Evolutionary conservation across 2,329 filamentous ascomycete genomes (phyloP), one percentile per base, ranked within the genome.

Genomic region (Raffaelea deltoideospora): DNA sequence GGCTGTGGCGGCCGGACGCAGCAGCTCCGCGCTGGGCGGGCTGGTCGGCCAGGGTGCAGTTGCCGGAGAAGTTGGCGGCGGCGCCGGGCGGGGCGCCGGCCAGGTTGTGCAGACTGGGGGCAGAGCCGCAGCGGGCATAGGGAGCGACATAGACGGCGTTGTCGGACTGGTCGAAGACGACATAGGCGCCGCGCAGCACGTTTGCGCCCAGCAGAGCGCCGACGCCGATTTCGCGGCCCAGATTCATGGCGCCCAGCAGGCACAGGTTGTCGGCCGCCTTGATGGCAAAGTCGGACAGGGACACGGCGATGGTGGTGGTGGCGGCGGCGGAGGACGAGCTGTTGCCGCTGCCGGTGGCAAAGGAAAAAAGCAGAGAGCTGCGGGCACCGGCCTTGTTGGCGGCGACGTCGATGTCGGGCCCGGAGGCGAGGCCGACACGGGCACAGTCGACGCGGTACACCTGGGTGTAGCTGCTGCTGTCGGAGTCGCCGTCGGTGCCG

Each of bases 271-370:
- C 47, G 33, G 53, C 45, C 11, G 56, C 47, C 20, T 66, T 53
- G 37, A 70, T 56, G 45, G 72, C 61, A 34, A 72, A 66, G 44
- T 73, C 66, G 40, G 50, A 53, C 14, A 64, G 53, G 4, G 61
- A 51, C 13, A 68, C 63, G 26, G 29, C 26, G 32, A 43, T 35
- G 5, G 49, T 50, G 42, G 19, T 34, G 22, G 37, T 26, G 23
- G 23, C 23, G 23, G 8, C 23, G 8, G 23, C 13, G 23, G 8
- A 8, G 8, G 23, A 26, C 8, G 8, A 8, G 23, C 23, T 26
- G 23, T 8, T 13, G 23, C 23, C 29, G 23, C 56, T 60, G 36
- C 45, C 38, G n/a, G n/a, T n/a, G 18, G 54, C 55, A 28, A 72
- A 69, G 27, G 53, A 56, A 40, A 73, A 72, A 45, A 66, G 58